Conservation (phyloP, 2,329 filamentous ascomycete genomes). For the Thermochaetoides dissita region DNA sequence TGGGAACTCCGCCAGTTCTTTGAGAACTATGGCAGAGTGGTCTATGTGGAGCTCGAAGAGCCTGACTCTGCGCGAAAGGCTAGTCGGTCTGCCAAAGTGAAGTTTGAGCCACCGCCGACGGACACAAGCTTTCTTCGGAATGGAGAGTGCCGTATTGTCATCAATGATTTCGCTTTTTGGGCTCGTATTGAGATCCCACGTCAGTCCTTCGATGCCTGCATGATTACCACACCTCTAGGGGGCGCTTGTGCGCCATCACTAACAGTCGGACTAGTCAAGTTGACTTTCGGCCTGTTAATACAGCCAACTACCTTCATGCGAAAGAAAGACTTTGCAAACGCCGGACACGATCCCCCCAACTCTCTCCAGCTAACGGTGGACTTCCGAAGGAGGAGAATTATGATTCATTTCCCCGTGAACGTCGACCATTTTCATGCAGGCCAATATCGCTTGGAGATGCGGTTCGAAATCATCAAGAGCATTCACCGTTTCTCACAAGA, state of each 20-base stretch:
- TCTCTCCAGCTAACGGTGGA: constrained; percentile 14
- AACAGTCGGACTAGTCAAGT: constrained; percentile 3
- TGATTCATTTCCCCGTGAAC: constrained; percentile 19
- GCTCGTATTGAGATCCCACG: constrained; percentile 4
- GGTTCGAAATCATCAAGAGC: constrained; percentile 31
- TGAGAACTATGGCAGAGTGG: constrained; percentile 35
- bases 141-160: constrained; percentile 16
- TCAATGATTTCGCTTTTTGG: constrained; percentile 1
- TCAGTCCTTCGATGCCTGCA: constrained; percentile 1
- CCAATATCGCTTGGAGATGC: constrained; percentile 25
- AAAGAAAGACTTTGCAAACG: constrained; percentile 6
- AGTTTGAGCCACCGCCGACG: constrained; percentile 43
- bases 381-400: constrained; percentile 18
- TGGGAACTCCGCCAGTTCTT: constrained; percentile 39
- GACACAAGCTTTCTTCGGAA: constrained; percentile 34
- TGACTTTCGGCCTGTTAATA: constrained; percentile 14
- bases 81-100: constrained; percentile 29
- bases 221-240: constrained; percentile 10
- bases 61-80: constrained; percentile 19
- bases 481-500: constrained; percentile 26
- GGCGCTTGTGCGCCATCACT: constrained; percentile 9
- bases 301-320: constrained; percentile 11
- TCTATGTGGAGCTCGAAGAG: constrained; percentile 42
- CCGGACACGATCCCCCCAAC: too few species aligned
- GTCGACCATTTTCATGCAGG: neutral